Base-by-base conservation (phyloP, 2,329 filamentous ascomycete genomes). In the Lanzia echinophila region DNA sequence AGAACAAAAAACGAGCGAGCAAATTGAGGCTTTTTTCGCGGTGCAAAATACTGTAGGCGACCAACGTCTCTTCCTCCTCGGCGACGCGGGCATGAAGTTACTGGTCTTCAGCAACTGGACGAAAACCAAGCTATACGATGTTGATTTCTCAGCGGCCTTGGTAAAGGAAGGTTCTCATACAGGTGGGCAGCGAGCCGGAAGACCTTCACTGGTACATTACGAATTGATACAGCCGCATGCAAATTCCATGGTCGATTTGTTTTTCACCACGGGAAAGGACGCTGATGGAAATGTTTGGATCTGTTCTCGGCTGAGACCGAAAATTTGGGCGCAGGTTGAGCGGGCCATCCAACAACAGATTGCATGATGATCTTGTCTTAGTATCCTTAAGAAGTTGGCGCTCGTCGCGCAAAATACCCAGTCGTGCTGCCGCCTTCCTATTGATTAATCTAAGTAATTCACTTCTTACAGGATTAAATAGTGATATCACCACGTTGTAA, bases 61-160 rank as follows among this genome's bases (percentile, higher is more conserved):
- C 4, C 53, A 61, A n/a, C 60, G 68, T 1, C 64, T 68, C 1
- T 38, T 38, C 12, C 46, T 68, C 1, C 70, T 65, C 33, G 71
- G 73, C 5, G 63, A 68, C 11, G 34, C 68, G 0, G 59, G 65
- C 36, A 62, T 63, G 34, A 33, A 67, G 11, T 61, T 74, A 7
- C 50, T 75, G n/a, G 53, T 60, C 2, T 65, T 70, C 34, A 70
- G 65, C 8, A 76, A 75, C 56, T 73, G 71, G 70, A 62, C 67
- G 5, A 68, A 68, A 42, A 69, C 63, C 7, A 62, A 67, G 36
- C 61, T 75, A 20, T 70, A 68, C 42, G 60, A 67, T 2, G 60
- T 64, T 6, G 71, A 75, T 59, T 75, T 76, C 47, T 63, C 65
- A 6, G 52, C 55, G 6, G 60, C 62, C 1, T 53, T 61, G 12